Percentiles rank a stretch among this genome's conserved stretches.
These are phyloP conservation scores for Vitellaria paradoxa DNA, from an alignment of 179 eudicot species.

Conservation along the genomic window DNA sequence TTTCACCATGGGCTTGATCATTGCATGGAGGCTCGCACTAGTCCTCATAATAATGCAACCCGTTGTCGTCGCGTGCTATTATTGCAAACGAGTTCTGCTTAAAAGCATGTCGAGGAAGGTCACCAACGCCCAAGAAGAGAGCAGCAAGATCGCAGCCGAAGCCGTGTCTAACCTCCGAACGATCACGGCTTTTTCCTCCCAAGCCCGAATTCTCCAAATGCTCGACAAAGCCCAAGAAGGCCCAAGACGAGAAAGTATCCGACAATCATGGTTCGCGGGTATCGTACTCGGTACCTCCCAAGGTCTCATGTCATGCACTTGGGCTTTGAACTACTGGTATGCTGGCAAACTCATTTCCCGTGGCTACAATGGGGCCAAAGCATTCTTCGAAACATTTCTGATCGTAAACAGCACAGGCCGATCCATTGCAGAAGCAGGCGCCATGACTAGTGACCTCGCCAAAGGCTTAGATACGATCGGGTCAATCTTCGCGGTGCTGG, in stretches of 20 bases:
- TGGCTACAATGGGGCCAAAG: conserved; percentile 44
- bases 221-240: conserved; percentile 62
- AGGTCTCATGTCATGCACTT: conserved; percentile 53
- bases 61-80: conserved; percentile 50
- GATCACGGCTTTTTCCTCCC: conserved; percentile 72
- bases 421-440: conserved; percentile 80
- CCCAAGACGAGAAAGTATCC: conserved; percentile 52
- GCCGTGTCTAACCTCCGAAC: conserved; percentile 79
- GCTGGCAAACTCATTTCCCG: conserved; percentile 62
- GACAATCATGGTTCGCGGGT: conserved; percentile 84
- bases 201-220: conserved; percentile 59
- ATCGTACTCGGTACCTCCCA: conserved; percentile 69
- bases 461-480: conserved; percentile 68
- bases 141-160: conserved; percentile 80
- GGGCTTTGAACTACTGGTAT: conserved; percentile 85
- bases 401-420: conserved; percentile 73
- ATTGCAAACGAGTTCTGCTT: conserved; percentile 55
- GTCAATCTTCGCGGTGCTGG: conserved; percentile 71
- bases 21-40: conserved; percentile 71
- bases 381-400: conserved; percentile 67
- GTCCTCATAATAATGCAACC: conserved; percentile 83
- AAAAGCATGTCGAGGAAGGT: conserved; percentile 70
- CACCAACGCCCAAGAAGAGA: conserved; percentile 69
- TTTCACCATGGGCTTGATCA: conserved; percentile 72
- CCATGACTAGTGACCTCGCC: conserved; percentile 82